Evolutionary conservation across 2,329 filamentous ascomycete species (phyloP), one percentile per base, ranked within the genome.

Genomic region (Chalaropsis thielavioides): DNA sequence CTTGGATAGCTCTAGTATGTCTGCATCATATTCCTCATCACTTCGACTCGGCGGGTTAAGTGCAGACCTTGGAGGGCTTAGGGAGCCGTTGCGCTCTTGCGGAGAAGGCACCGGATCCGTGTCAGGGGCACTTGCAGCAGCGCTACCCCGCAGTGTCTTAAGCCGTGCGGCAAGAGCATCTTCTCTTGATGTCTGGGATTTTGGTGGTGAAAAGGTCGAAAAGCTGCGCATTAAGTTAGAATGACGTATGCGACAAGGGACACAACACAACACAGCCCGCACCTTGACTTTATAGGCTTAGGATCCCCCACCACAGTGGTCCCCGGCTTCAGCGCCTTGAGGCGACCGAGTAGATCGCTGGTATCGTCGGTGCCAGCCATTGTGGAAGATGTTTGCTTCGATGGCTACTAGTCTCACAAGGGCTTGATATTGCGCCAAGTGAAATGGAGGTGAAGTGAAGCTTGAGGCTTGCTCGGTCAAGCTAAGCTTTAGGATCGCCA

Each of bases 131-230:
- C 24, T 41, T 40, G 10, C 41, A 19, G 35, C 40, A 49, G 22
- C 13, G 38, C 17, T 60, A 35, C 62, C 54, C 7, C 82, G 78
- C 22, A 84, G 74, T 5, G 74, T 77, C 68, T 79, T 80, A 56
- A 84, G 74, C 24, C 82, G 76, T 1, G 77, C 77, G 1, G 81
- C 74, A 8, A 84, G 75, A 8, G 76, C 75, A 70, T 83, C 80
- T 68, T 82, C 80, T 49, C 75, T 75, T 0, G 79, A 78, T 0
- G 73, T 70, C 38, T 65, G 72, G 68, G 71, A 68, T 59, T 69
- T 69, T 61, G 69, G 64, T 49, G 69, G 69, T 69, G 49, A 44
- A 68, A 56, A 68, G 64, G 19, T 40, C 64, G 58, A 64, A 59
- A 56, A 19, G 38, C 11, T 60, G 13, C 35, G 10, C 15, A 35